Evolutionary conservation across 2,329 filamentous ascomycete genomes (phyloP), one percentile per base, ranked within the genome.

Genomic region (Pseudofabraea citricarpa): DNA sequence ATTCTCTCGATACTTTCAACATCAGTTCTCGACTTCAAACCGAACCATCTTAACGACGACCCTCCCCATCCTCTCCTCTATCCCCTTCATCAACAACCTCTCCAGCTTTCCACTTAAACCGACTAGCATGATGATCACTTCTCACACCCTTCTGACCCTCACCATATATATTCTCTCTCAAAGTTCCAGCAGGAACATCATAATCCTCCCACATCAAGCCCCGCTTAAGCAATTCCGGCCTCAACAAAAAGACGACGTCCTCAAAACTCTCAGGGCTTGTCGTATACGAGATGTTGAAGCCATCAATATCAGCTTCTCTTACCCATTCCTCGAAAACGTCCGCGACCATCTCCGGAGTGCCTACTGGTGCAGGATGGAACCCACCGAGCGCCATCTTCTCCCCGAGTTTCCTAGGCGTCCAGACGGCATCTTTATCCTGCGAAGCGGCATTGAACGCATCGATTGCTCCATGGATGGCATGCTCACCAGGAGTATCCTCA

Each of bases 261-360:
- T 79, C 74, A 64, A 85, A 86, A 0, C 79, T 79, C 41, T 76
- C 73, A 0, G 81, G 82, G 9, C 7, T 12, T 7, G 16, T 29
- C 43, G 45, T 32, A 44, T 44, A 85, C 3, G 77, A 77, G 58
- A 87, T 73, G 56, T 88, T 88, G 64, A 88, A 89, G 0, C 83
- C 84, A 55, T 88, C 83, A 1, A 87, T 74, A 49, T 85, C 84
- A 0, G 80, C 82, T 57, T 86, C 81, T 2, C 68, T 56, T 0
- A 86, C 68, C 84, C 84, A 88, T 1, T 68, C 63, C 61, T 87
- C 80, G 46, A 89, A 69, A 24, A 74, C 72, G 56, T 88, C 83
- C 0, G 81, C 84, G 1, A 87, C 81, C 50, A 79, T 75, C 13
- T 70, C 78, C n/a, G 51, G 44, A 9, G 44, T 53, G 4, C 74